phyloP scores from a whole-genome alignment of 805 yeast species.

The Cyberlindnera maritima region DNA sequence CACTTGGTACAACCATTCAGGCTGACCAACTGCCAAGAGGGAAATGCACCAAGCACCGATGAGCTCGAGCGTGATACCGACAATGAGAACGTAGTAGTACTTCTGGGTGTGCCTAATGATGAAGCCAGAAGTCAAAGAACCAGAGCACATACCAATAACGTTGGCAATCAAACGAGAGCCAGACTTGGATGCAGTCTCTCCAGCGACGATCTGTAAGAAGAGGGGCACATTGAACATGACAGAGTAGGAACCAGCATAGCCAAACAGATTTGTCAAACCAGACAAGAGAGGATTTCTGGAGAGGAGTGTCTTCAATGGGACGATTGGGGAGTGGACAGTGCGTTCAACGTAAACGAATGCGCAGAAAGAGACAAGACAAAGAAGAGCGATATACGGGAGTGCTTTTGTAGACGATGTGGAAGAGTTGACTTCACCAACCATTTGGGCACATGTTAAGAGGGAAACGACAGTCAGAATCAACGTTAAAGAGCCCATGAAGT shows the following conservation, averaged over 20 bases:
- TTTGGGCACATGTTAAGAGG: constrained; percentile 1
- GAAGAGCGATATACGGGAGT: not conserved
- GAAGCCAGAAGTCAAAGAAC: constrained; percentile 39
- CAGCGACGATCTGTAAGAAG: constrained; percentile 40
- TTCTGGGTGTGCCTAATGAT: constrained; percentile 33
- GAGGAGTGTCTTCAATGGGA: constrained; percentile 3
- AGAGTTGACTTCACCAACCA: constrained; percentile 4
- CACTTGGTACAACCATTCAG: constrained; percentile 18
- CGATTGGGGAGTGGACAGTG: constrained; percentile 7
- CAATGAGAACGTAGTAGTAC: constrained; percentile 29
- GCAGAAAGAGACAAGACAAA: constrained; percentile 1
- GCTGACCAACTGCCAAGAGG: not conserved
- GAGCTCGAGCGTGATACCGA: constrained; percentile 36
- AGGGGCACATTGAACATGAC: constrained; percentile 41
- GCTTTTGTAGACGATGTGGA: not conserved
- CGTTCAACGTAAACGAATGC: constrained; percentile 3
- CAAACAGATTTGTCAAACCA: constrained; percentile 8
- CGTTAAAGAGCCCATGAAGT: constrained; percentile 21
- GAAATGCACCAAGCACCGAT: constrained; percentile 27
- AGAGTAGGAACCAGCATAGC: constrained; percentile 27
- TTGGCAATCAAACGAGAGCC: constrained; percentile 42
- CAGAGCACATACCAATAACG: constrained; percentile 40
- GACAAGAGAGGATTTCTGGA: constrained; percentile 8
- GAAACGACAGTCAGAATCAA: constrained; percentile 5
- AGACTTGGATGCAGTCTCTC: constrained; percentile 39